Conservation (phyloP, 2,329 filamentous ascomycete genomes). For the Aureobasidium sp. region DNA sequence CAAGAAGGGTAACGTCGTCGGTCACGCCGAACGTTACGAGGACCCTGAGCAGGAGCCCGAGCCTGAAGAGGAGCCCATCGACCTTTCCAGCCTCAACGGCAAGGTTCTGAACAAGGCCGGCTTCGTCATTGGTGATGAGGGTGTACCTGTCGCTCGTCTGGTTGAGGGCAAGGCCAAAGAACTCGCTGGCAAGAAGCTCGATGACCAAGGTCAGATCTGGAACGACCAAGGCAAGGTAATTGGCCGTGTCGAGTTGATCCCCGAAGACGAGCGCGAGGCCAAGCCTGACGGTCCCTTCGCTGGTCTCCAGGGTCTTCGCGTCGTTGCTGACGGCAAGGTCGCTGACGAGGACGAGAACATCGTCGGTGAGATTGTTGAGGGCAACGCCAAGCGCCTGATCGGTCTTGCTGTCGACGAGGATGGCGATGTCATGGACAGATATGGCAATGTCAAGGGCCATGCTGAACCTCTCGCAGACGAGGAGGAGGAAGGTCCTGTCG, state of each 20-base stretch:
- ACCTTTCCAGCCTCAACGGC: conserved; percentile 41
- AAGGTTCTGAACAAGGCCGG: conserved; percentile 45
- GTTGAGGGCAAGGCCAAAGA: conserved; percentile 59
- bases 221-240: conserved; percentile 67
- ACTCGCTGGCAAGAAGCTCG: conserved; percentile 61
- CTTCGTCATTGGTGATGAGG: conserved; percentile 44
- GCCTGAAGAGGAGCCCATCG: conserved; percentile 35
- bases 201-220: conserved; percentile 64
- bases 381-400: conserved; percentile 53
- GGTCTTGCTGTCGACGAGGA: conserved; percentile 56
- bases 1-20: conserved; percentile 47
- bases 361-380: conserved; percentile 49
- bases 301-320: conserved; percentile 42
- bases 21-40: conserved; percentile 50
- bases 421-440: conserved; percentile 55
- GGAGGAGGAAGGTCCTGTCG: conserved; percentile 35
- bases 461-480: conserved; percentile 49
- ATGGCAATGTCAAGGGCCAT: conserved; percentile 55
- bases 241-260: conserved; percentile 60
- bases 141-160: conserved; percentile 53
- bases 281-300: conserved; percentile 46
- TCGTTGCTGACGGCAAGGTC: conserved; percentile 42
- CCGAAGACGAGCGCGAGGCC: conserved; percentile 54
- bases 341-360: conserved; percentile 46
- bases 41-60: conserved; percentile 58